phyloP scores from a whole-genome alignment of 2,329 filamentous ascomycete species.

The Aureobasidium subglaciale region DNA sequence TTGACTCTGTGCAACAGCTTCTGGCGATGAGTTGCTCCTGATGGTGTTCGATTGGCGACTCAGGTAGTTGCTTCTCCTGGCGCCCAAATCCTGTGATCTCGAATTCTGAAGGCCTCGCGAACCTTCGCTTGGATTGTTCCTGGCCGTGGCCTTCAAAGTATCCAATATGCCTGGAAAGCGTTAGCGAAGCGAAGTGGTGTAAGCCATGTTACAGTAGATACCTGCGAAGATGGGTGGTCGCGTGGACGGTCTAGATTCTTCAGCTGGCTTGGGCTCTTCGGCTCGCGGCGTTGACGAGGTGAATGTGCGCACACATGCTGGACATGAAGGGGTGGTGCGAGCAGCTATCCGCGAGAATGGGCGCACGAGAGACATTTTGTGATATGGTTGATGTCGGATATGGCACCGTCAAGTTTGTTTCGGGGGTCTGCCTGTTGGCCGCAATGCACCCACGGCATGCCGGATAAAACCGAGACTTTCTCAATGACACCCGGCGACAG shows the following conservation, averaged over 20 bases:
- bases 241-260: no score
- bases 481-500: not conserved
- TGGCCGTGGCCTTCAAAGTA: not conserved
- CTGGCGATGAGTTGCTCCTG: no score
- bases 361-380: conserved; percentile 11
- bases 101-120: no score
- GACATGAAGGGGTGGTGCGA: not conserved
- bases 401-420: not conserved
- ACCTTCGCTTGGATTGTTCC: no score
- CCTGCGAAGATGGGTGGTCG: not conserved
- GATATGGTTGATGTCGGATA: not conserved
- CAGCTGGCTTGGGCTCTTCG: conserved; percentile 3
- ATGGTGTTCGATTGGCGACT: no score
- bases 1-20: no score
- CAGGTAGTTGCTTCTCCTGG: no score
- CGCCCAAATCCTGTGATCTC: no score
- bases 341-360: not conserved
- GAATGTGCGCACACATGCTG: not conserved
- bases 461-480: conserved; percentile 12
- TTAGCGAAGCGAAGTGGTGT: not conserved
- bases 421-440: conserved; percentile 1
- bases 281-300: conserved; percentile 1
- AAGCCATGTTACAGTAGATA: not conserved
- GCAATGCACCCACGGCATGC: not conserved
- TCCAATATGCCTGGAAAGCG: not conserved